phyloP scores from a whole-genome alignment of 345 rosid genomes.

The Lepidium africanum region DNA sequence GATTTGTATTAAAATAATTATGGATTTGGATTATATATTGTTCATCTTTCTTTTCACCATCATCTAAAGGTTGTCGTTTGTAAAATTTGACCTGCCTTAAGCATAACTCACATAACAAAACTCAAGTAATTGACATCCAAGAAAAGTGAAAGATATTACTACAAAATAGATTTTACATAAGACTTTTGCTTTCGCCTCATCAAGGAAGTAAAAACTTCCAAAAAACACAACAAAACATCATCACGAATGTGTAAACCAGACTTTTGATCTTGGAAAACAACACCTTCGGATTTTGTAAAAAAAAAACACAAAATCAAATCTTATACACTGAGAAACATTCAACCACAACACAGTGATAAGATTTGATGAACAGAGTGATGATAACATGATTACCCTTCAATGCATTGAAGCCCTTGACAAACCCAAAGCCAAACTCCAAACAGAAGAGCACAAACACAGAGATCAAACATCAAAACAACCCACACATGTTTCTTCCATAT shows the following conservation, averaged over 20 bases:
- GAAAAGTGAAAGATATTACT: not conserved
- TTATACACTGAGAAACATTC: not conserved
- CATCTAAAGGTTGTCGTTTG: not conserved
- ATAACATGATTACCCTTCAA: constrained; percentile 32
- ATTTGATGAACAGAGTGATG: not conserved
- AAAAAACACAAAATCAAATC: not conserved
- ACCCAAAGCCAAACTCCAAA: constrained; percentile 83
- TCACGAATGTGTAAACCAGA: constrained; percentile 15
- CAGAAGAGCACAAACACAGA: constrained; percentile 48
- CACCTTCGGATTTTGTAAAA: not conserved
- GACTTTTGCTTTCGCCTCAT: not conserved
- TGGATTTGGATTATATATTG: not conserved
- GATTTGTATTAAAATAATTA: too few relatives aligned
- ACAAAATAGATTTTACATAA: not conserved
- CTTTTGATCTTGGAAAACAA: constrained; percentile 4
- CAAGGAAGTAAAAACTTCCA: not conserved
- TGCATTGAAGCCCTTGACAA: constrained; percentile 79
- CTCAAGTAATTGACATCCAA: not conserved
- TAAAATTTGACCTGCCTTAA: not conserved
- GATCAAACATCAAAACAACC: constrained; percentile 67
- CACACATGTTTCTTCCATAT: constrained; percentile 88
- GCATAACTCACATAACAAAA: not conserved
- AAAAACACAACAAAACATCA: constrained; percentile 1
- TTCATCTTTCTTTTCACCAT: not conserved
- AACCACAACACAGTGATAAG: not conserved